phyloP scores from a whole-genome alignment of 257 asterid genomes.

The Solanum appendiculatum region DNA sequence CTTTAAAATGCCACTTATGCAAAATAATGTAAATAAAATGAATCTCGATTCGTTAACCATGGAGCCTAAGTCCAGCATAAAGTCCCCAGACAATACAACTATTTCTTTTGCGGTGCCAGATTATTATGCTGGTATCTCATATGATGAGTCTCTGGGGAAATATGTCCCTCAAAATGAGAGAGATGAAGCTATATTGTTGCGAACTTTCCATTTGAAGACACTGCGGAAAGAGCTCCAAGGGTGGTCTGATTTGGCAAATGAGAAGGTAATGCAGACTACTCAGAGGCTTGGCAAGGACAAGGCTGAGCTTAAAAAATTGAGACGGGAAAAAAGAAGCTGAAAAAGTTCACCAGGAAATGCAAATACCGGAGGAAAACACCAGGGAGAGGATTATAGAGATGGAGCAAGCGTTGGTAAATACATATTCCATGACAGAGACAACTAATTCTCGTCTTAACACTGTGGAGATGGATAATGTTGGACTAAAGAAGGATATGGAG shows the following conservation, averaged over 20 bases:
- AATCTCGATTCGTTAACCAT: constrained; percentile 4
- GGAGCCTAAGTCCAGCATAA: constrained; percentile 3
- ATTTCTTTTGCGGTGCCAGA: not conserved
- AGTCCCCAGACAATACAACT: not conserved
- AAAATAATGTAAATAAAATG: constrained; percentile 17
- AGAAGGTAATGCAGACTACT: constrained; percentile 65
- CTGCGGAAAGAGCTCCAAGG: not conserved
- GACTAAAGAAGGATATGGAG: too few relatives aligned
- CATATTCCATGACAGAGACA: constrained; percentile 28
- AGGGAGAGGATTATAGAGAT: constrained; percentile 48
- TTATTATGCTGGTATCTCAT: not conserved
- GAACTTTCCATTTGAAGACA: too few relatives aligned
- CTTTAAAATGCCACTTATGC: not conserved
- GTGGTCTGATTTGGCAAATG: constrained; percentile 9
- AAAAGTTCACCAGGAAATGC: constrained; percentile 41
- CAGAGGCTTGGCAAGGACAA: constrained; percentile 45
- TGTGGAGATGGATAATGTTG: too few relatives aligned
- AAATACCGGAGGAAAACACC: constrained; percentile 42
- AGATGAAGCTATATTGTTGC: too few relatives aligned
- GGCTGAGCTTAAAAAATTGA: constrained; percentile 53
- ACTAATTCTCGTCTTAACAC: not conserved
- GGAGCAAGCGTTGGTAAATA: constrained; percentile 44
- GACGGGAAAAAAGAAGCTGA: constrained; percentile 52
- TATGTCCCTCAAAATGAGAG: not conserved
- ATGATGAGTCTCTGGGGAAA: not conserved